These are phyloP conservation scores for Emericellopsis atlantica DNA, from an alignment of 2,329 filamentous ascomycete species.

Conservation along the genomic window DNA sequence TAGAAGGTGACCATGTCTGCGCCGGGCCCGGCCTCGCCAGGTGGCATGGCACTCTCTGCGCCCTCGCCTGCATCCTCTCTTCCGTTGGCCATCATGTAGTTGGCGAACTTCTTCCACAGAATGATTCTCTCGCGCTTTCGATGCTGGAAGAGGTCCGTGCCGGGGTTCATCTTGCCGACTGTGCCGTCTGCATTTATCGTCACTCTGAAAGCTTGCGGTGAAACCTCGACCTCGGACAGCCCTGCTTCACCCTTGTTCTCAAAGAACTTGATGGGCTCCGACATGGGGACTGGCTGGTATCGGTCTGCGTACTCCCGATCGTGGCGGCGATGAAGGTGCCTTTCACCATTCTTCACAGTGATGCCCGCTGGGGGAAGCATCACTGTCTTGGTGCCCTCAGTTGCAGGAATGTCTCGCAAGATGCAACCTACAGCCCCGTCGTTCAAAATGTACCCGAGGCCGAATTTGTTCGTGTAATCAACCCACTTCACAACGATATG, in stretches of 20 bases:
- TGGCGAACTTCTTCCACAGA: slow-evolving; percentile 62
- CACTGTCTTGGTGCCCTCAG: slow-evolving; percentile 33
- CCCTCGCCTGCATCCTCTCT: slow-evolving; percentile 33
- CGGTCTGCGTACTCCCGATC: slow-evolving; percentile 43
- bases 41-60: slow-evolving; percentile 23
- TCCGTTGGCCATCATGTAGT: slow-evolving; percentile 63
- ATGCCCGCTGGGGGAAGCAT: slow-evolving; percentile 58
- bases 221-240: slow-evolving; percentile 48
- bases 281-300: slow-evolving; percentile 52
- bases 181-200: slow-evolving; percentile 43
- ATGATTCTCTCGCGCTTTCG: slow-evolving; percentile 54
- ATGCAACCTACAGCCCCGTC: slow-evolving; percentile 71
- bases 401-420: slow-evolving; percentile 40
- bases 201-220: slow-evolving; percentile 48
- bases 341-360: slow-evolving; percentile 58
- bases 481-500: slow-evolving; percentile 70
- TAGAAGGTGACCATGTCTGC: slow-evolving; percentile 65
- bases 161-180: slow-evolving; percentile 46
- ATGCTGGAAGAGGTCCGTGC: slow-evolving; percentile 52
- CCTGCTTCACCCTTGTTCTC: slow-evolving; percentile 57
- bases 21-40: slow-evolving; percentile 21
- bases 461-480: slow-evolving; percentile 80
- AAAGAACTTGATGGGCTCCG: slow-evolving; percentile 54
- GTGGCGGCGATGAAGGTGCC: slow-evolving; percentile 51
- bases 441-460: slow-evolving; percentile 71